Percentiles rank a stretch among this genome's conserved stretches.
Evolutionary conservation across 2,329 filamentous ascomycete genomes (phyloP).

Genomic region (Cytospora mali): DNA sequence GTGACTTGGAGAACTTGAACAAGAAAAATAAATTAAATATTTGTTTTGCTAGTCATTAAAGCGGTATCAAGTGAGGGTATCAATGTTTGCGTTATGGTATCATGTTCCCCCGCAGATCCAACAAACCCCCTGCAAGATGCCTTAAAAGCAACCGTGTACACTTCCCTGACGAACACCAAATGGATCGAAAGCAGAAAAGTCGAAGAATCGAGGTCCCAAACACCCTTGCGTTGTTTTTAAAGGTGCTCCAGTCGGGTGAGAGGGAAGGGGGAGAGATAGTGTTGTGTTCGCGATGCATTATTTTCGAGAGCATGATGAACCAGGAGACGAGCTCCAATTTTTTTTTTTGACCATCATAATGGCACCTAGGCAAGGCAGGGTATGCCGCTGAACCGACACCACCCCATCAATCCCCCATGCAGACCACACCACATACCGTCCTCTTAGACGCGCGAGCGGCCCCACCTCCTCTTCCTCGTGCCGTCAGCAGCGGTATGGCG

Average conservation of each 20-base stretch:
- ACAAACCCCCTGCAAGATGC: background rate
- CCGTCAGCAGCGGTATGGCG: slow-evolving; percentile 41
- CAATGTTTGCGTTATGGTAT: slow-evolving; percentile 6
- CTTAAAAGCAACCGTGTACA: background rate
- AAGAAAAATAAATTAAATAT: background rate
- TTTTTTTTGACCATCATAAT: too few relatives aligned
- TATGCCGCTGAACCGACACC: too few relatives aligned
- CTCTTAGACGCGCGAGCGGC: slow-evolving; percentile 46
- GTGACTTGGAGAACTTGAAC: background rate
- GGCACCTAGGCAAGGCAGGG: too few relatives aligned
- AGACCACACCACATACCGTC: too few relatives aligned
- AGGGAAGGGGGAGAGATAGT: too few relatives aligned
- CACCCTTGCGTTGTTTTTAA: background rate
- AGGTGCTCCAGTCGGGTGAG: too few relatives aligned
- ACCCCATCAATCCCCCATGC: too few relatives aligned
- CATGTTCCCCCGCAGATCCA: background rate
- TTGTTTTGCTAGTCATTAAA: slow-evolving; percentile 3
- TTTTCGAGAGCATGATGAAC: background rate
- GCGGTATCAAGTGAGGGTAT: slow-evolving; percentile 20
- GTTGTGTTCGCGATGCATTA: background rate
- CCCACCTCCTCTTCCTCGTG: slow-evolving; percentile 44
- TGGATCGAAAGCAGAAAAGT: background rate
- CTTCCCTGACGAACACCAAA: background rate
- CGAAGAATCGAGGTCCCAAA: background rate
- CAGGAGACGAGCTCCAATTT: background rate